These are phyloP conservation scores for Neoboletus brunneissimus DNA, from an alignment of 768 basidiomycete species.

Conservation along the genomic window DNA sequence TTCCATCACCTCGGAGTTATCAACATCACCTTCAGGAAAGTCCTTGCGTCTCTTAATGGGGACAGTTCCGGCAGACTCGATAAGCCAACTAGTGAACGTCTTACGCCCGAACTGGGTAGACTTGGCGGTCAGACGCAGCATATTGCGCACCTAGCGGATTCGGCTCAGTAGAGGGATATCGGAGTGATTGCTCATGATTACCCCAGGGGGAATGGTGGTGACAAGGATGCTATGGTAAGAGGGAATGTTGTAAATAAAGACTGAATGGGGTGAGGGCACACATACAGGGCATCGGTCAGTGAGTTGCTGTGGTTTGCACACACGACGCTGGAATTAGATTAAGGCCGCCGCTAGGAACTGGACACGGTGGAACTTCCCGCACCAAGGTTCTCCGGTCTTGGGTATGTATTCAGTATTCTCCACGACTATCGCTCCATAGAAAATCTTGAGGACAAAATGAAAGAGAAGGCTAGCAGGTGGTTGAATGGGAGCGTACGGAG, in stretches of 20 bases:
- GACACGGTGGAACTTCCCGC: slow-evolving; percentile 11
- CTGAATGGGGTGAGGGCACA: not conserved
- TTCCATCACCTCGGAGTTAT: slow-evolving; percentile 71
- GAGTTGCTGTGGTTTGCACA: slow-evolving; percentile 87
- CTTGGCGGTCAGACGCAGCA: slow-evolving; percentile 85
- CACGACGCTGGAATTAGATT: slow-evolving; percentile 56
- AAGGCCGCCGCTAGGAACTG: not conserved
- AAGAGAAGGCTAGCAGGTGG: slow-evolving; percentile 53
- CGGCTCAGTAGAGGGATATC: slow-evolving; percentile 4
- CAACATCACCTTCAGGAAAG: slow-evolving; percentile 46
- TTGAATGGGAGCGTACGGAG: slow-evolving; percentile 1
- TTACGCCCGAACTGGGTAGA: slow-evolving; percentile 78
- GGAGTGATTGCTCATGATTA: slow-evolving; percentile 28
- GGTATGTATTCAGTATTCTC: slow-evolving; percentile 75
- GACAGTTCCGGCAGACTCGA: slow-evolving; percentile 84
- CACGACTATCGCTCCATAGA: slow-evolving; percentile 86
- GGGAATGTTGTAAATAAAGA: not conserved
- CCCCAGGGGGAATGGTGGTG: slow-evolving; percentile 68
- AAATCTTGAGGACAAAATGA: slow-evolving; percentile 83
- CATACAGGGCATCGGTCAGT: slow-evolving; percentile 82
- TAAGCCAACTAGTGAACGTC: slow-evolving; percentile 89
- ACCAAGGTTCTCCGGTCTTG: slow-evolving; percentile 73
- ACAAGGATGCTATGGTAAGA: slow-evolving; percentile 55
- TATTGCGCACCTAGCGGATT: slow-evolving; percentile 58
- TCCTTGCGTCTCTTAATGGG: slow-evolving; percentile 81